Conservation (phyloP, 495 filamentous ascomycete species). For the Aspergillus egyptiacus region DNA sequence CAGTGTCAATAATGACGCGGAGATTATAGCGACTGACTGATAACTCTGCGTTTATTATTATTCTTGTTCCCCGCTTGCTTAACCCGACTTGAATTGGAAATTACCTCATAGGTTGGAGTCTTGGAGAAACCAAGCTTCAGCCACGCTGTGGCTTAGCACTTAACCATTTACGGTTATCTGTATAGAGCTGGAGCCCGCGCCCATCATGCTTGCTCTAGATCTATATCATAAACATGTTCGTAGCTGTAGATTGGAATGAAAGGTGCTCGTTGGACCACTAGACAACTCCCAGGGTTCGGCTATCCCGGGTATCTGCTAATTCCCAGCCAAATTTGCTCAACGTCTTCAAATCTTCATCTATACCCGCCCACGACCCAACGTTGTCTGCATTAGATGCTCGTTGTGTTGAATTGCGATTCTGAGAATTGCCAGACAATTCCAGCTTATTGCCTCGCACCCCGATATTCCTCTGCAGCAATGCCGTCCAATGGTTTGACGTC, state of each 20-base stretch:
- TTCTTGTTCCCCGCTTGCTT: neutral
- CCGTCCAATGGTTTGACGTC: slow-evolving; percentile 30
- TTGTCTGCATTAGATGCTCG: neutral
- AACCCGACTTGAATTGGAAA: slow-evolving; percentile 8
- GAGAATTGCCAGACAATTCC: neutral
- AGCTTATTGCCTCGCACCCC: slow-evolving; percentile 3
- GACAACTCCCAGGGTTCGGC: slow-evolving; percentile 31
- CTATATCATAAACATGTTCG: no score
- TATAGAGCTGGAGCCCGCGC: neutral
- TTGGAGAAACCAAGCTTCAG: neutral
- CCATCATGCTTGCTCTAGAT: neutral
- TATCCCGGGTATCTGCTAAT: slow-evolving; percentile 28
- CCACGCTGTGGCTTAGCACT: neutral
- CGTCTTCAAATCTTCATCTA: slow-evolving; percentile 18
- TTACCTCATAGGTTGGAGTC: slow-evolving; percentile 19
- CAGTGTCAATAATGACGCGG: neutral
- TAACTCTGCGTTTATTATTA: no score
- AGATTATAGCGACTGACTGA: neutral
- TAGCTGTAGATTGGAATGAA: no score
- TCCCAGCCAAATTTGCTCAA: slow-evolving; percentile 33
- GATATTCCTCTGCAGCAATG: slow-evolving; percentile 20
- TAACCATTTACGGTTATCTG: neutral
- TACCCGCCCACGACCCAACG: neutral
- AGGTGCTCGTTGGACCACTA: slow-evolving; percentile 8
- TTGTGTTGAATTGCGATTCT: no score